phyloP scores from a whole-genome alignment of 176 grass and related monocot species.

The Triticum aestivum region IWGSC_CS_RefSeq_v2.1 NC_057799.1:5894184-5894683 shows the following conservation, averaged over 20 bases:
- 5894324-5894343: slow-evolving; percentile 77
- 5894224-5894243: slow-evolving; percentile 44
- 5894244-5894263: slow-evolving; percentile 81
- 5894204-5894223: slow-evolving; percentile 78
- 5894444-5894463: slow-evolving; percentile 92
- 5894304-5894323: slow-evolving; percentile 47
- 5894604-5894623: not conserved
- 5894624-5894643: not conserved
- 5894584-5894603: not conserved
- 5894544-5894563: not conserved
- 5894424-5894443: slow-evolving; percentile 80
- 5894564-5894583: not conserved
- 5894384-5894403: slow-evolving; percentile 79
- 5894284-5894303: slow-evolving; percentile 49
- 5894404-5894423: slow-evolving; percentile 80
- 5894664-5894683: not conserved
- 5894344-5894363: slow-evolving; percentile 89
- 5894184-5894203: slow-evolving; percentile 48
- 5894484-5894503: slow-evolving; percentile 27
- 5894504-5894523: not conserved
- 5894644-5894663: not conserved
- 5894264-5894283: slow-evolving; percentile 69
- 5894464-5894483: slow-evolving; percentile 79
- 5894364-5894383: slow-evolving; percentile 92
- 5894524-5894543: not conserved